A percentile compares a stretch with the other conserved stretches of the same genome.
These are phyloP conservation scores for Calvatia gigantea DNA, from an alignment of 768 basidiomycete species.

Conservation along the genomic window DNA sequence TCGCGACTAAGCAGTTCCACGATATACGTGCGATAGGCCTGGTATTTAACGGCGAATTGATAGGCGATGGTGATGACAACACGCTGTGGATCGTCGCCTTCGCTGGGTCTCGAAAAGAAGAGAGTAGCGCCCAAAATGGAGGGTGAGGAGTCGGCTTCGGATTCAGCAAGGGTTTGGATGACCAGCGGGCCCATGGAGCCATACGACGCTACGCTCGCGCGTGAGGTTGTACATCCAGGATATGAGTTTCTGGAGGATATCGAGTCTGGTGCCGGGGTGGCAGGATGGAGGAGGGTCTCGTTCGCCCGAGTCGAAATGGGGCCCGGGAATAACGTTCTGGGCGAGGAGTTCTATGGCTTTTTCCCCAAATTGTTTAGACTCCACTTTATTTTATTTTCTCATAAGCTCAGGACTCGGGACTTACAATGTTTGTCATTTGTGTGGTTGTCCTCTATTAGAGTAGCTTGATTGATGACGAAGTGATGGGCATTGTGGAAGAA, in stretches of 20 bases:
- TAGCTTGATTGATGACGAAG: too few relatives aligned
- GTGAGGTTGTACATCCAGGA: neutral
- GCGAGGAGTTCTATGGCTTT: too few relatives aligned
- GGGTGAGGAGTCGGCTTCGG: neutral
- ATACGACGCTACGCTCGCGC: neutral
- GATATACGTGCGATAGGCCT: constrained; percentile 1
- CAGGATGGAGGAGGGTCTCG: neutral
- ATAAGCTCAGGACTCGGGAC: too few relatives aligned
- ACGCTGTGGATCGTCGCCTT: neutral
- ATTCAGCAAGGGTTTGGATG: constrained; percentile 1
- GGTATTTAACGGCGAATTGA: constrained; percentile 15
- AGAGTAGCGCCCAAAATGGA: neutral
- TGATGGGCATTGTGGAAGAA: too few relatives aligned
- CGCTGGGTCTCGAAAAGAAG: neutral
- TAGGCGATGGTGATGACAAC: constrained; percentile 20
- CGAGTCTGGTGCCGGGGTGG: neutral
- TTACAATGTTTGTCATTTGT: too few relatives aligned
- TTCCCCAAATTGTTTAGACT: too few relatives aligned
- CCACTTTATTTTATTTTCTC: too few relatives aligned
- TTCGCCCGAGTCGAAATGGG: too few relatives aligned
- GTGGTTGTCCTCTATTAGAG: too few relatives aligned
- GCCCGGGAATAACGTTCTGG: too few relatives aligned
- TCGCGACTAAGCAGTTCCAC: constrained; percentile 1
- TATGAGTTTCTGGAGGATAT: neutral
- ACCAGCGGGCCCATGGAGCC: neutral